Evolutionary conservation across 352 stramenopile genomes (phyloP).

Genomic region (Pythium biforme): DNA sequence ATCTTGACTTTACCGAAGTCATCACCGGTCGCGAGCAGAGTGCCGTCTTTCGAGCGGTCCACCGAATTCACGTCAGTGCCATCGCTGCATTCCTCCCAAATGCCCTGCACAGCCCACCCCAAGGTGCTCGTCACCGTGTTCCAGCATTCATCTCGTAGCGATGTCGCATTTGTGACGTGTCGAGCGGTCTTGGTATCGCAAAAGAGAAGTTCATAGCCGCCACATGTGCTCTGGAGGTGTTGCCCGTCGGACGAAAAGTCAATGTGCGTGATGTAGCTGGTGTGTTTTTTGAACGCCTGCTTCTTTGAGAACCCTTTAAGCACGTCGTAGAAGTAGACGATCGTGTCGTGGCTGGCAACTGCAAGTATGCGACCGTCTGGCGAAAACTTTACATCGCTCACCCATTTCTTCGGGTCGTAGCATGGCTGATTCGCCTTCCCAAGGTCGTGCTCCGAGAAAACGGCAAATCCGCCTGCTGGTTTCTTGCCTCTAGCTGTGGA

Average conservation of each 20-base stretch:
- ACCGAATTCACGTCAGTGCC: slow-evolving; percentile 83
- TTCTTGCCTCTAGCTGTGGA: slow-evolving; percentile 23
- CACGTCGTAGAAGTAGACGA: slow-evolving; percentile 75
- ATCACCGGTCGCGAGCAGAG: slow-evolving; percentile 71
- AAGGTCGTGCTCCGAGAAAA: slow-evolving; percentile 56
- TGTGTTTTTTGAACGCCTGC: slow-evolving; percentile 78
- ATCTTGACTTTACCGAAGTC: slow-evolving; percentile 86
- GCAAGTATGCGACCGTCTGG: slow-evolving; percentile 55
- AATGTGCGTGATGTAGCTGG: slow-evolving; percentile 73
- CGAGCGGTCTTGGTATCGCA: slow-evolving; percentile 68
- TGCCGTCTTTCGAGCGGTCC: slow-evolving; percentile 61
- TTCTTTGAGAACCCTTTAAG: slow-evolving; percentile 67
- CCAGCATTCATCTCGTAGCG: slow-evolving; percentile 89
- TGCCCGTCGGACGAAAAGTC: slow-evolving; percentile 75
- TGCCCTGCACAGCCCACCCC: slow-evolving; percentile 90
- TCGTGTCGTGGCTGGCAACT: slow-evolving; percentile 69
- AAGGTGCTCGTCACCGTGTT: slow-evolving; percentile 87
- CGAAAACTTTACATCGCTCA: slow-evolving; percentile 74
- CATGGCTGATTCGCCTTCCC: slow-evolving; percentile 43
- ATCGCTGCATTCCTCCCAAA: slow-evolving; percentile 73
- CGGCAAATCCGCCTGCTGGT: slow-evolving; percentile 50
- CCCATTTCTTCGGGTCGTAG: slow-evolving; percentile 64
- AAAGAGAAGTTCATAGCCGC: slow-evolving; percentile 89
- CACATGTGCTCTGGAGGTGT: slow-evolving; percentile 70
- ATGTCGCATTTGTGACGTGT: slow-evolving; percentile 75